These are phyloP conservation scores for Chaetoceros muelleri DNA, from an alignment of 108 stramenopile genomes.

Conservation along the genomic window DNA sequence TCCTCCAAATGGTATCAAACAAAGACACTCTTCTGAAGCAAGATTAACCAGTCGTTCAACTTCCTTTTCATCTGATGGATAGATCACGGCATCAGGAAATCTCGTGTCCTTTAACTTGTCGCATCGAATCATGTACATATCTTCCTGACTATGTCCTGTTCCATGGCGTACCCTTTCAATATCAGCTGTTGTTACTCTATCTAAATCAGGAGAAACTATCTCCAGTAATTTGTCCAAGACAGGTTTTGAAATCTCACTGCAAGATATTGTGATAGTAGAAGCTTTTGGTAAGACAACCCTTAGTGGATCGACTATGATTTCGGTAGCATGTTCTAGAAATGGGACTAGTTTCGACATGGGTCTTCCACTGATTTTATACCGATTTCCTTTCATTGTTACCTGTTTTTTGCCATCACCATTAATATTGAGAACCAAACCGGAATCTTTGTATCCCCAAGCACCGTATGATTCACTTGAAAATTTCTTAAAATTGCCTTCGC, in stretches of 20 bases:
- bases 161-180: constrained; percentile 61
- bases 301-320: constrained; percentile 39
- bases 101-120: constrained; percentile 29
- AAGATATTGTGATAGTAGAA: constrained; percentile 1
- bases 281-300: constrained; percentile 16
- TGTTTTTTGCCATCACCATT: constrained; percentile 22
- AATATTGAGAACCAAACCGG: constrained; percentile 49
- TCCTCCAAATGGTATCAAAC: constrained; percentile 91
- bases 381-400: constrained; percentile 62
- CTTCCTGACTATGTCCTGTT: constrained; percentile 79
- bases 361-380: constrained; percentile 54
- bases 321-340: constrained; percentile 64
- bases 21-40: constrained; percentile 47
- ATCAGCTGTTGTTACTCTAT: constrained; percentile 3
- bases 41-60: constrained; percentile 39
- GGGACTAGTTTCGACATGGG: constrained; percentile 43
- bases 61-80: constrained; percentile 46
- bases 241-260: neutral
- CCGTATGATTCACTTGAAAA: constrained; percentile 53
- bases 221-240: constrained; percentile 1
- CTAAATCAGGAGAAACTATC: neutral
- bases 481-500: no score
- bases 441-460: constrained; percentile 78
- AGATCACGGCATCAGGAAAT: constrained; percentile 75
- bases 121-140: constrained; percentile 58